A percentile compares a stretch with the other conserved stretches of the same genome.
These are phyloP conservation scores for Leavenworthia alabamica DNA, from an alignment of 345 rosid species.

Conservation along the genomic window DNA sequence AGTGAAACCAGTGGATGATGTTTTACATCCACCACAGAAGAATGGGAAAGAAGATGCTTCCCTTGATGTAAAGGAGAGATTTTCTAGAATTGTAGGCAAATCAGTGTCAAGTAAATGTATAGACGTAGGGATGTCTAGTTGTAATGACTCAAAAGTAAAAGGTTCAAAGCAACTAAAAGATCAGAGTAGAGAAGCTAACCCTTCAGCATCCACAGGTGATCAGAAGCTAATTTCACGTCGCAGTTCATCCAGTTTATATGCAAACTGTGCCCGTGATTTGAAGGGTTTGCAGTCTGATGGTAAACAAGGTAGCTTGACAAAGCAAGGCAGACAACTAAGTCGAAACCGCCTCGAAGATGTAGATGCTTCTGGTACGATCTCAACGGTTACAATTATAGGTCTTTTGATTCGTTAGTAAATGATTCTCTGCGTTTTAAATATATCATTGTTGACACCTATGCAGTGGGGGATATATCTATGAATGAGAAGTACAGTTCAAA, in stretches of 20 bases:
- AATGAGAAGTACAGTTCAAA: conserved; percentile 36
- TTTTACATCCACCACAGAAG: conserved; percentile 47
- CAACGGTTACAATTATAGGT: conserved; percentile 2
- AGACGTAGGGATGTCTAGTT: conserved; percentile 38
- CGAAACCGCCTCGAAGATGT: conserved; percentile 50
- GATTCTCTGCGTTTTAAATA: not conserved
- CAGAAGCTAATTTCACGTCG: conserved; percentile 52
- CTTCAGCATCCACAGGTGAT: conserved; percentile 43
- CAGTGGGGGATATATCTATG: conserved; percentile 46
- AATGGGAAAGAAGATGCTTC: conserved; percentile 37
- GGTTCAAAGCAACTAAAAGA: conserved; percentile 56
- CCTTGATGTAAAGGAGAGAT: conserved; percentile 49
- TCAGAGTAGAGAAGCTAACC: conserved; percentile 35
- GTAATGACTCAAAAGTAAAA: conserved; percentile 56
- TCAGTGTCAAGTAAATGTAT: conserved; percentile 59
- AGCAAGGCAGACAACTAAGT: conserved; percentile 42
- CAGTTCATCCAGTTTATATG: conserved; percentile 38
- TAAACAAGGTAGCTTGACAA: conserved; percentile 42
- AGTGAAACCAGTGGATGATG: conserved; percentile 64
- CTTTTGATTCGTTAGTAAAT: not conserved
- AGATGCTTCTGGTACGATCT: conserved; percentile 50
- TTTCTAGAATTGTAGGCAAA: conserved; percentile 48
- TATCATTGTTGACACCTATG: conserved; percentile 19
- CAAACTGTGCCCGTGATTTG: conserved; percentile 41
- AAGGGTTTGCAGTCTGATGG: conserved; percentile 56